Conservation (phyloP, 208 protist genomes). For the Wallacemonas sp. region DNA sequence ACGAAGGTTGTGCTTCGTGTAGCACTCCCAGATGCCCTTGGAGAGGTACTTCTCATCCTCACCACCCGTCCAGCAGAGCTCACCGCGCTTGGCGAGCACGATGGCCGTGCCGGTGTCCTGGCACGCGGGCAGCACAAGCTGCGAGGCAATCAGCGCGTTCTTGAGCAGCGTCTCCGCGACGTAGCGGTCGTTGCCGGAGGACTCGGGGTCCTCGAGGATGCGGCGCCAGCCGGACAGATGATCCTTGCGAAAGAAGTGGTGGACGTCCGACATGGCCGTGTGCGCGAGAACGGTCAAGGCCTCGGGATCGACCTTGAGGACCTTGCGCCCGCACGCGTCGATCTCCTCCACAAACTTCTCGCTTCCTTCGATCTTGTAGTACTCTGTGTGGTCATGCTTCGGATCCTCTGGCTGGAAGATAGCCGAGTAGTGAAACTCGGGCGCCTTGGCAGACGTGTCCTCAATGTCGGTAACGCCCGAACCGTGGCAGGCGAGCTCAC, state of each 20-base stretch:
- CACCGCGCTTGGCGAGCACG: conserved; percentile 95
- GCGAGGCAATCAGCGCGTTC: conserved; percentile 95
- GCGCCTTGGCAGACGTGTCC: conserved; percentile 36
- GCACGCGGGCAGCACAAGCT: conserved; percentile 89
- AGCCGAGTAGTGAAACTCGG: conserved; percentile 75
- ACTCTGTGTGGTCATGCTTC: conserved; percentile 79
- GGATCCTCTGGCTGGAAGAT: conserved; percentile 86
- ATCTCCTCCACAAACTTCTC: conserved; percentile 80
- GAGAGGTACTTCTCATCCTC: conserved; percentile 95
- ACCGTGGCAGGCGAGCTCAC: conserved; percentile 59
- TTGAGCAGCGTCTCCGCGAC: conserved; percentile 95
- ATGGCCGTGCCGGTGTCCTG: conserved; percentile 98
- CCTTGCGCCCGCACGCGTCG: conserved; percentile 61
- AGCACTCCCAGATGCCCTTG: conserved; percentile 95
- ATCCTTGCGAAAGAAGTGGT: conserved; percentile 94
- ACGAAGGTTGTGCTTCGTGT: conserved; percentile 94
- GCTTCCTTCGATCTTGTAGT: conserved; percentile 76
- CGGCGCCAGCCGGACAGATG: conserved; percentile 94
- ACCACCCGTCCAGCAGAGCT: conserved; percentile 96
- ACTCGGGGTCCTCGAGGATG: conserved; percentile 95
- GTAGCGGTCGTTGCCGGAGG: conserved; percentile 96
- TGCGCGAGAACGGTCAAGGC: conserved; percentile 87
- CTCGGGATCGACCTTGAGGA: conserved; percentile 91
- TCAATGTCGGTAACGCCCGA: conserved; percentile 69
- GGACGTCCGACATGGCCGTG: conserved; percentile 92